Conservation (phyloP, 306 rosid species). For the Quercus wislizeni region DNA sequence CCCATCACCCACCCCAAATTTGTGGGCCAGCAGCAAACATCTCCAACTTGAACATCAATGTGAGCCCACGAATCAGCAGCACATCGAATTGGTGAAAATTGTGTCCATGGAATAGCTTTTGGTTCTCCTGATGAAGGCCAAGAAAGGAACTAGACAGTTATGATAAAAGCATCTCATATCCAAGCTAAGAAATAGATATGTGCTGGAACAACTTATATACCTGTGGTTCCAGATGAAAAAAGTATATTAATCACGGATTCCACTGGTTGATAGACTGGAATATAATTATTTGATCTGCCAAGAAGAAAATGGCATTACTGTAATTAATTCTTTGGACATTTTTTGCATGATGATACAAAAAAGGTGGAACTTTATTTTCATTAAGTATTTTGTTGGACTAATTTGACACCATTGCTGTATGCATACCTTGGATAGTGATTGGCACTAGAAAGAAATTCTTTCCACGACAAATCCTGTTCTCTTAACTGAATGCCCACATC, state of each 20-base stretch:
- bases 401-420: conserved; percentile 2
- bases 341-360: neutral
- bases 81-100: conserved; percentile 71
- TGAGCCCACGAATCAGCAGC: conserved; percentile 82
- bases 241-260: conserved; percentile 74
- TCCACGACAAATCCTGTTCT: conserved; percentile 38
- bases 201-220: conserved; percentile 35
- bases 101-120: conserved; percentile 97
- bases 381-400: neutral
- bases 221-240: conserved; percentile 97
- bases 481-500: conserved; percentile 50
- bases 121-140: conserved; percentile 67
- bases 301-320: too few relatives aligned
- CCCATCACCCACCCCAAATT: conserved; percentile 97
- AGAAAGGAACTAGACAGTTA: conserved; percentile 20
- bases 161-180: neutral
- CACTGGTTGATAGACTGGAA: conserved; percentile 57
- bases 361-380: neutral
- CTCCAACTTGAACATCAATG: conserved; percentile 56
- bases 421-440: too few relatives aligned
- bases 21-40: conserved; percentile 83
- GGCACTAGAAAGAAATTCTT: too few relatives aligned
- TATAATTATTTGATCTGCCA: conserved; percentile 12
- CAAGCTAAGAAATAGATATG: neutral
- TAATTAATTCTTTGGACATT: neutral